Evolutionary conservation across 192 early-diverging fungal species (phyloP), one percentile per base, ranked within the genome.

Genomic region (Coemansia biformis): DNA sequence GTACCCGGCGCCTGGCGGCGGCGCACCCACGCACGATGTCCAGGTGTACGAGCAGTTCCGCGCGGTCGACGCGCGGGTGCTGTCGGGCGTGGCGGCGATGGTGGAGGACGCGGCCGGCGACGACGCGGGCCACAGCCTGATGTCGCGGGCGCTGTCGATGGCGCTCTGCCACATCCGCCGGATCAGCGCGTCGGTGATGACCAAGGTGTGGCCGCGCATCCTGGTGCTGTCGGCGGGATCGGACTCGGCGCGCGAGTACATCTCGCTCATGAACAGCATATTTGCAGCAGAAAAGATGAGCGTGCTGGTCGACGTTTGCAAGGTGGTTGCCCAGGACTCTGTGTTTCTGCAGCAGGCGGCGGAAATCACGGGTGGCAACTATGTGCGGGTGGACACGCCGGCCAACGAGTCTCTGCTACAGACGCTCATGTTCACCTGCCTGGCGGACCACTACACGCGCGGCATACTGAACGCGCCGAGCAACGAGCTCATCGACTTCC

Each of bases 211-310:
- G 54, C 79, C 93, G 17, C 79, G 94, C 21, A 88, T 99, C 34
- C 65, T 97, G 5, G 74, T 90, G 0, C 36, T 98, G 5, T 92
- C 92, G 0, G 88, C 88, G 8, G 92, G 91, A 0, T 83, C 83
- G 1, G 96, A 99, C 55, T 73, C 83, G 1, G 79, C 96, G 6
- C 72, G 76, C 32, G 89, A 98, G 55, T 96, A 99, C 51, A 93
- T 99, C 40, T 77, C 91, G 3, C 83, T 94, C 26, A 99, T 99
- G 96, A 99, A 99, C 64, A 86, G 81, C 48, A 96, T 99, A 30
- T 99, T 99, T 74, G 86, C 93, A 0, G 95, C 93, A 1, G 92
- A 99, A 66, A 92, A 90, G 49, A 78, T 67, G 91, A 77, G 78
- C 15, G 89, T 94, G 8, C 83, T 82, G 0, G 84, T 99, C 16